Evolutionary conservation across 495 filamentous ascomycete species (phyloP), one percentile per base, ranked within the genome.

Genomic region (Penicillium manginii): DNA sequence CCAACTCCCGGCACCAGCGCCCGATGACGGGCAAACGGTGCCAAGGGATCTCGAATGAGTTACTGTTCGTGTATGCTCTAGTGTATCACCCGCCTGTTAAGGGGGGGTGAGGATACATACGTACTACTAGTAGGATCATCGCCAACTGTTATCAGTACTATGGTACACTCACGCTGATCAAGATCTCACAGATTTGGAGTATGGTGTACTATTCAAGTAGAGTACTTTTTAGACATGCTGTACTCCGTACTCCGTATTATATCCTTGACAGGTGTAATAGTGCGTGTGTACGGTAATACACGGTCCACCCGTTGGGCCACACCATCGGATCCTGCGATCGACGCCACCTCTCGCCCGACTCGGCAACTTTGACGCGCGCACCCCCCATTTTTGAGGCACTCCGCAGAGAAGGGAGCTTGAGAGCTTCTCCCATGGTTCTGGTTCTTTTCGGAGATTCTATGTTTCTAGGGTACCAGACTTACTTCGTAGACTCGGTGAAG

Each of bases 231-330:
- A 23, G 23, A 5, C 26, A 29, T 29, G 26, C 26, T 29, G 26
- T 29, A n/a, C n/a, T n/a, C n/a, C n/a, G n/a, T n/a, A n/a, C n/a
- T n/a, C n/a, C n/a, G n/a, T n/a, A 29, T 29, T 29, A 8, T 29
- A 29, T 29, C 26, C 26, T 29, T 29, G 26, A 29, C 26, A 29
- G 26, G 5, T 29, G 26, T 29, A 29, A 29, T 26, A 22, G 10
- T 12, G 6, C 9, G 14, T 14, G 11, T 12, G 15, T 47, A 47
- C 14, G 21, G 45, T 47, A 22, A 47, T 45, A 45, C 45, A 47
- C 22, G 14, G 21, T 48, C 63, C 52, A 54, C 35, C 65, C 66
- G 66, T 66, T 68, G 55, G n/a, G 55, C 66, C 66, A 67, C 56
- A 21, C 58, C 64, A 54, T 22, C 54, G 63, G 63, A 60, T 64